Evolutionary conservation across 306 rosid genomes (phyloP).

Genomic region (Cucumis sativus): Cucumber_9930_V3 NC_026657.2:34943501-34944000

Average conservation of each 20-base stretch:
- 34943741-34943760: conserved; percentile 15
- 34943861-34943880: conserved; percentile 43
- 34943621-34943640: neutral
- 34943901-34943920: conserved; percentile 4
- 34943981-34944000: neutral
- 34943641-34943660: conserved; percentile 29
- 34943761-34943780: conserved; percentile 11
- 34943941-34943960: neutral
- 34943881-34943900: conserved; percentile 16
- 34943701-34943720: neutral
- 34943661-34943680: conserved; percentile 3
- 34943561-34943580: conserved; percentile 10
- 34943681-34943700: conserved; percentile 10
- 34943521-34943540: conserved; percentile 13
- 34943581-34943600: neutral
- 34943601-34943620: neutral
- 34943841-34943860: conserved; percentile 16
- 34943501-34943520: conserved; percentile 43
- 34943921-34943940: neutral
- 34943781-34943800: conserved; percentile 26
- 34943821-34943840: conserved; percentile 39
- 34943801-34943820: conserved; percentile 9
- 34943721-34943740: neutral
- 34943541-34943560: conserved; percentile 23
- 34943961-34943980: neutral